Evolutionary conservation across 2,329 filamentous ascomycete genomes (phyloP), one percentile per base, ranked within the genome.

Genomic region (Xylaria sp.): DNA sequence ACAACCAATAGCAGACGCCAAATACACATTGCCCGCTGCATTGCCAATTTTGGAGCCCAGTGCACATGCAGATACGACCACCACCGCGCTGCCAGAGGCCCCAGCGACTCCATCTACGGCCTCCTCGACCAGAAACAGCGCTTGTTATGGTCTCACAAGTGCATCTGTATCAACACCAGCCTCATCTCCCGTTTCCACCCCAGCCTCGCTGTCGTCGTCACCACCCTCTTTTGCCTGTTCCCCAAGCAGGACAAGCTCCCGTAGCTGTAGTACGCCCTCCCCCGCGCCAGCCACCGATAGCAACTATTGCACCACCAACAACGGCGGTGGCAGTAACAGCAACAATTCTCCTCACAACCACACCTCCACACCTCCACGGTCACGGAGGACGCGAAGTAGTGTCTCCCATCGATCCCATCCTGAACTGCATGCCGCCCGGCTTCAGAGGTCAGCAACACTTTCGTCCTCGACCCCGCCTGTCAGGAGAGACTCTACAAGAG

Each of bases 361-460:
- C 53, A 54, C 66, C 40, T 60, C 61, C 68, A 61, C 67, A 65
- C 64, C 67, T 37, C 66, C 66, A 61, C 67, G 50, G 59, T 71
- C 67, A 38, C 64, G 61, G 35, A 68, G 66, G 43, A 69, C 69
- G 43, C 63, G 66, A 56, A 69, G 54, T 57, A 58, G 59, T 33
- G 57, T 69, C 40, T 58, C 63, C 49, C 66, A 67, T 63, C 65
- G 63, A 40, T 65, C 68, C 31, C 64, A 65, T 14, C 67, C 69
- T 50, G 79, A 80, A 65, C 75, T 83, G 75, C 80, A 84, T 75
- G 81, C 81, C 68, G 79, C 79, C 67, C 78, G 82, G 64, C 70
- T 79, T 63, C 79, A 80, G 75, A 80, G 80, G 62, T 79, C 80
- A 57, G 76, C 75, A 70, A 77, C 75, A 63, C 65, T 74, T 67